A percentile compares a stretch with the other conserved stretches of the same genome.
Conservation (phyloP, 768 basidiomycete species). For the Tephrocybe sp. region DNA sequence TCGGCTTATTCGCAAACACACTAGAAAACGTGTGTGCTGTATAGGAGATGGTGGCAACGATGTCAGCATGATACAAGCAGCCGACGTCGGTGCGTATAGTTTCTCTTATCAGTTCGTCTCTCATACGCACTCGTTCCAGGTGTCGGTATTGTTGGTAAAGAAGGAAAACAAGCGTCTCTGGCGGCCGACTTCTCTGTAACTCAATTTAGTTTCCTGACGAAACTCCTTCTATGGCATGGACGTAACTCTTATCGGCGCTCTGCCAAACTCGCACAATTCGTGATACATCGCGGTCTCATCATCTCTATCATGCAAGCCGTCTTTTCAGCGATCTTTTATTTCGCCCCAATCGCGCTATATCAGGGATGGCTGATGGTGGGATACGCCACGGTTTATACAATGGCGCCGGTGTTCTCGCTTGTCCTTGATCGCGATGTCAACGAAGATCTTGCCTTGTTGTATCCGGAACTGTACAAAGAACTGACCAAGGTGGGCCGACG, state of each 20-base stretch:
- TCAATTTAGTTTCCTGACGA: slow-evolving; percentile 94
- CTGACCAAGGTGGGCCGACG: slow-evolving; percentile 76
- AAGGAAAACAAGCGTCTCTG: slow-evolving; percentile 98
- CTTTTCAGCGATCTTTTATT: slow-evolving; percentile 90
- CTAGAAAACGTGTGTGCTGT: slow-evolving; percentile 95
- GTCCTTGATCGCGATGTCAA: slow-evolving; percentile 95
- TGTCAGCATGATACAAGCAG: slow-evolving; percentile 99
- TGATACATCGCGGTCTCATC: slow-evolving; percentile 95
- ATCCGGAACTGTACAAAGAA: slow-evolving; percentile 98
- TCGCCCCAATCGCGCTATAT: slow-evolving; percentile 94
- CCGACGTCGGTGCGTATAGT: slow-evolving; percentile 82
- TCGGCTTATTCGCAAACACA: slow-evolving; percentile 83
- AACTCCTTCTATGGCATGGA: slow-evolving; percentile 97
- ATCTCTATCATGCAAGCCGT: slow-evolving; percentile 98
- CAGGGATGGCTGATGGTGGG: slow-evolving; percentile 98
- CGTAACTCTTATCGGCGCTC: slow-evolving; percentile 98
- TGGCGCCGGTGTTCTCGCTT: slow-evolving; percentile 97
- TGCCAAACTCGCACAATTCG: slow-evolving; percentile 96
- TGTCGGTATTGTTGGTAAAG: slow-evolving; percentile 97
- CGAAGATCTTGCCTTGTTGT: slow-evolving; percentile 90
- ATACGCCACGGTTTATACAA: slow-evolving; percentile 94
- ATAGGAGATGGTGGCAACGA: slow-evolving; percentile 99
- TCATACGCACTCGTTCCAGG: slow-evolving; percentile 42
- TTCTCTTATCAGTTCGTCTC: neutral
- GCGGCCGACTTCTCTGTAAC: slow-evolving; percentile 98